Evolutionary conservation across 1,284 basidiomycete species (phyloP), one percentile per base, ranked within the genome.

Genomic region (Papiliotrema flavescens): DNA sequence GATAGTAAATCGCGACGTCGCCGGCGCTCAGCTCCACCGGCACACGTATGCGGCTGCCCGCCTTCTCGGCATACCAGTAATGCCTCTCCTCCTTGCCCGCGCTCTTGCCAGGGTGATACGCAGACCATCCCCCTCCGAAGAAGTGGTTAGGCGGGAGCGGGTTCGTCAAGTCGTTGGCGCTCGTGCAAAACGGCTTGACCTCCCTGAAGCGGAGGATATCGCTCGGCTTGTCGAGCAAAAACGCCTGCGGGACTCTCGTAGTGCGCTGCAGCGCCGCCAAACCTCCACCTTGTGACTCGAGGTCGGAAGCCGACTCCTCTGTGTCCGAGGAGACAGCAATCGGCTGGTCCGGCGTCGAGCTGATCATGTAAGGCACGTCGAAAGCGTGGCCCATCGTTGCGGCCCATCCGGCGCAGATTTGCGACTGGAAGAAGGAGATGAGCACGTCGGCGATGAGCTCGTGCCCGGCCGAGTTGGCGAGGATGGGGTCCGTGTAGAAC

Each of bases 161-260:
- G 78, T 95, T 95, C 71, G 96, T 89, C 42, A 97, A 80, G 73
- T 97, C 92, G 73, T 95, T 94, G 22, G 93, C 93, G 19, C 85
- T 87, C 0, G 89, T 90, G 75, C 94, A 97, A 78, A 82, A 91
- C 14, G 94, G 93, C 50, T 83, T 81, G 49, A 93, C 83, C 74
- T 96, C 93, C 66, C 89, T 83, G 73, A 88, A 92, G n/a, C 80
- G 74, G 2, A 80, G 49, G 66, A 80, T 61, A 61, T 82, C 80
- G 39, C 78, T 79, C 0, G 89, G 88, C 9, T 84, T 83, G 42
- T 88, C 86, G 58, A 82, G 83, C 68, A 96, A 85, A 15, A 88
- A 82, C 43, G 83, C 82, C 0, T 83, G 80, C 1, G 90, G 91
- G 3, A 94, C 84, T 42, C 70, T 66, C 26, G 76, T 57, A 71